Conservation (phyloP, 2,329 filamentous ascomycete genomes). For the Alternaria panax region DNA sequence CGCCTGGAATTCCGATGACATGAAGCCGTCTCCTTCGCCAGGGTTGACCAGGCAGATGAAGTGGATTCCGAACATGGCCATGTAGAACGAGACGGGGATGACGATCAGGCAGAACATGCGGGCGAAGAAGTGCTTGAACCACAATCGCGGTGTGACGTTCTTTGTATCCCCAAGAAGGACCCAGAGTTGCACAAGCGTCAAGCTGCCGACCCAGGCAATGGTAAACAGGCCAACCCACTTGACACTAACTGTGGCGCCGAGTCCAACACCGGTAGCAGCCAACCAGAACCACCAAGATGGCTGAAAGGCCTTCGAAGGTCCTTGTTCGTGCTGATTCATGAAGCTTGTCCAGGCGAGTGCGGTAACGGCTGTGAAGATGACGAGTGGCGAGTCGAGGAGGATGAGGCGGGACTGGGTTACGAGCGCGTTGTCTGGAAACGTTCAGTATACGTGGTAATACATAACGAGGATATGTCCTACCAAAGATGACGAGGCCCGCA, state of each 20-base stretch:
- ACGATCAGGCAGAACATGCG: constrained; percentile 90
- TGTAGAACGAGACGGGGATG: constrained; percentile 88
- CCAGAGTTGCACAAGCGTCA: constrained; percentile 94
- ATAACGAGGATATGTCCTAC: constrained; percentile 56
- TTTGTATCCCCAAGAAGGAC: constrained; percentile 87
- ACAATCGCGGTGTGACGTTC: constrained; percentile 83
- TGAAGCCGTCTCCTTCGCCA: constrained; percentile 97
- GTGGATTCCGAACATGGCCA: constrained; percentile 97
- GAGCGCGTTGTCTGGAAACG: constrained; percentile 81
- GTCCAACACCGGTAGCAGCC: constrained; percentile 79
- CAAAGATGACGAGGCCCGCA: constrained; percentile 87
- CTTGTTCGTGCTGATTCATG: constrained; percentile 95
- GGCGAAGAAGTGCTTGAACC: constrained; percentile 93
- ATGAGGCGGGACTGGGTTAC: constrained; percentile 95
- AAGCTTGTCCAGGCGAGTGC: constrained; percentile 91
- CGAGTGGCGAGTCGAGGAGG: constrained; percentile 91
- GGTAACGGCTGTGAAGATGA: constrained; percentile 92
- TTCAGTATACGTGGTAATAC: constrained; percentile 25
- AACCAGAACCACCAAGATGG: constrained; percentile 99
- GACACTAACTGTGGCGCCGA: constrained; percentile 91
- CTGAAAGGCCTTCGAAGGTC: constrained; percentile 85
- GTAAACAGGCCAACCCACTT: constrained; percentile 99
- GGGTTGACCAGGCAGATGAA: constrained; percentile 93
- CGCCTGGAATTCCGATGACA: constrained; percentile 99
- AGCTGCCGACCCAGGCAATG: constrained; percentile 93